Evolutionary conservation across 495 filamentous ascomycete genomes (phyloP).

Genomic region (Hypomontagnella monticulosa): DNA sequence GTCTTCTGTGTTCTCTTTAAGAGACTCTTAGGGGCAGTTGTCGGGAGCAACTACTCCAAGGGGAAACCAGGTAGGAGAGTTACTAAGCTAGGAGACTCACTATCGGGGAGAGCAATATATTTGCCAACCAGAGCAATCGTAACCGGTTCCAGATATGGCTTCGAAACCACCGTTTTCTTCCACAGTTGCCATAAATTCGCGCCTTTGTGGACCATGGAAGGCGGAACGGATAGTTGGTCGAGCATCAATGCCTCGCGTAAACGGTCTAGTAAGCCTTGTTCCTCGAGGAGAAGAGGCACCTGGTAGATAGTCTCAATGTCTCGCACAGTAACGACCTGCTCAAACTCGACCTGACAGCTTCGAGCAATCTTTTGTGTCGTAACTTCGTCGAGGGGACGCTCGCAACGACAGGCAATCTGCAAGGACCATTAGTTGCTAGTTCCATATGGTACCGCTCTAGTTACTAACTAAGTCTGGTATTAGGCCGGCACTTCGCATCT

Average conservation of each 20-base stretch:
- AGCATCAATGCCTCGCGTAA: constrained; percentile 70
- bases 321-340: constrained; percentile 86
- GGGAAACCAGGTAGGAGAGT: neutral
- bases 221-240: constrained; percentile 57
- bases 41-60: too few relatives aligned
- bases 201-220: constrained; percentile 65
- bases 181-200: constrained; percentile 75
- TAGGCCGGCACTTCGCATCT: constrained; percentile 81
- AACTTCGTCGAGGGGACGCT: constrained; percentile 70
- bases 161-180: constrained; percentile 69
- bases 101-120: constrained; percentile 81
- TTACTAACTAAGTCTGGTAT: constrained; percentile 78
- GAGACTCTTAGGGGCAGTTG: neutral
- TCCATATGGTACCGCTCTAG: neutral
- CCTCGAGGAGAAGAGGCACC: constrained; percentile 86
- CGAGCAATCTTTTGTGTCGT: constrained; percentile 89
- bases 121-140: constrained; percentile 92
- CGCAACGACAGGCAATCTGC: constrained; percentile 91
- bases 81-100: constrained; percentile 36
- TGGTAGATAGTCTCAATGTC: constrained; percentile 90
- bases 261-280: constrained; percentile 74
- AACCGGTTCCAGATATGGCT: constrained; percentile 75
- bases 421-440: constrained; percentile 1
- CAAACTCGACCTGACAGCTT: constrained; percentile 80
- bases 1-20: neutral